A percentile compares a stretch with the other conserved stretches of the same genome.
Conservation (phyloP, 2,329 filamentous ascomycete species). For the Ophiostoma triangulosporum region DNA sequence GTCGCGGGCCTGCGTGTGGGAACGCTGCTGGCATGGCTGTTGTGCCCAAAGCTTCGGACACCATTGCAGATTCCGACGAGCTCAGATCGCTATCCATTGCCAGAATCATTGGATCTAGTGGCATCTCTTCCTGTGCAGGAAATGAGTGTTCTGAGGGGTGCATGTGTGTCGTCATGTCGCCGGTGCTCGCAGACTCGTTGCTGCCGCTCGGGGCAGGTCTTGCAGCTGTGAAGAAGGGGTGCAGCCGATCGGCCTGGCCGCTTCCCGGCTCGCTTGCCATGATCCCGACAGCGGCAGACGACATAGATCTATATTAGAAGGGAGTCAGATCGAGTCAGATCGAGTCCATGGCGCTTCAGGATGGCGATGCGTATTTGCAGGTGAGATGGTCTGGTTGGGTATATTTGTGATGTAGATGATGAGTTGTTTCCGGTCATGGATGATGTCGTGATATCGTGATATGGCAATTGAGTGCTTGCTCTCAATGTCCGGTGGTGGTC, state of each 20-base stretch:
- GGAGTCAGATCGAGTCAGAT: neutral
- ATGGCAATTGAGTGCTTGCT: too few species aligned
- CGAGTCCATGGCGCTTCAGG: too few species aligned
- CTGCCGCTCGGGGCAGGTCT: conserved; percentile 11
- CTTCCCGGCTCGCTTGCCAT: conserved; percentile 30
- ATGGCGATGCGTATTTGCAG: too few species aligned
- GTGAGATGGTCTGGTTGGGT: too few species aligned
- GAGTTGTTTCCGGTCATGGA: too few species aligned
- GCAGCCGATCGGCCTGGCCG: conserved; percentile 30
- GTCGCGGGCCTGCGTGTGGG: too few species aligned
- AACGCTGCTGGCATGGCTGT: too few species aligned
- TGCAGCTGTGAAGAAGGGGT: conserved; percentile 38
- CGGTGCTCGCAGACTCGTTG: neutral
- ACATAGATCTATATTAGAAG: conserved; percentile 26
- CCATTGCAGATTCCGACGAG: too few species aligned
- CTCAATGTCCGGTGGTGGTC: too few species aligned
- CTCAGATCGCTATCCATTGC: neutral
- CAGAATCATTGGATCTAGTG: neutral
- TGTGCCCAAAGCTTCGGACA: neutral
- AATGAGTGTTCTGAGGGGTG: conserved; percentile 2
- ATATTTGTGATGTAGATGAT: too few species aligned
- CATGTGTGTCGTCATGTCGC: neutral
- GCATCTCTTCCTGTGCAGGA: neutral
- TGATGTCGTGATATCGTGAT: too few species aligned
- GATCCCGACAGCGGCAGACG: conserved; percentile 26